These are phyloP conservation scores for Aspergillus flavus DNA, from an alignment of 2,329 filamentous ascomycete species.

Conservation along the genomic window DNA sequence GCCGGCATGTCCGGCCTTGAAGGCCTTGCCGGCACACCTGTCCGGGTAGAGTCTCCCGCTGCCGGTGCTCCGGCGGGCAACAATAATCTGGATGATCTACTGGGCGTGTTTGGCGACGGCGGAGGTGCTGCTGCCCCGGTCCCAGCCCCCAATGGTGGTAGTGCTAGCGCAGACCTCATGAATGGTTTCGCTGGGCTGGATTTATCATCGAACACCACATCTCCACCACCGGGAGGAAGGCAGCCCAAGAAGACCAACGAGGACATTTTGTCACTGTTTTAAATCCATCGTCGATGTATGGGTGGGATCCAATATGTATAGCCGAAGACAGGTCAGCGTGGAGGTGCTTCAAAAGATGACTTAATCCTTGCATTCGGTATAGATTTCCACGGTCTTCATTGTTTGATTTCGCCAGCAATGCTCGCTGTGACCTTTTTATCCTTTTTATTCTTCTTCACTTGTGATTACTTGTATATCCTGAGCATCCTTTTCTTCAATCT, in stretches of 20 bases:
- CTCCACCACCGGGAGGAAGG: conserved; percentile 26
- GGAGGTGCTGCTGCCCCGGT: conserved; percentile 39
- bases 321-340: not conserved
- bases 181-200: conserved; percentile 84
- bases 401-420: not conserved
- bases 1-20: conserved; percentile 66
- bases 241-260: conserved; percentile 55
- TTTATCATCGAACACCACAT: conserved; percentile 58
- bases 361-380: conserved; percentile 5
- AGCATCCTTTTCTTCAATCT: not conserved
- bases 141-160: conserved; percentile 29
- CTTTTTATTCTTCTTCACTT: not conserved
- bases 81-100: conserved; percentile 79
- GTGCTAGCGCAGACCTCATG: conserved; percentile 60
- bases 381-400: conserved; percentile 6
- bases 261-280: conserved; percentile 60
- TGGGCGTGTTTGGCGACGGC: conserved; percentile 66
- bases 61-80: conserved; percentile 38
- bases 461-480: conserved; percentile 13
- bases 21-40: conserved; percentile 59
- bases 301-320: not conserved
- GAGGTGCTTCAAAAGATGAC: not conserved
- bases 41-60: conserved; percentile 51
- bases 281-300: conserved; percentile 13
- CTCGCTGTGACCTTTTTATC: not conserved